phyloP scores from a whole-genome alignment of 139 green algal species.

The Edaphochlamys debaryana region DNA sequence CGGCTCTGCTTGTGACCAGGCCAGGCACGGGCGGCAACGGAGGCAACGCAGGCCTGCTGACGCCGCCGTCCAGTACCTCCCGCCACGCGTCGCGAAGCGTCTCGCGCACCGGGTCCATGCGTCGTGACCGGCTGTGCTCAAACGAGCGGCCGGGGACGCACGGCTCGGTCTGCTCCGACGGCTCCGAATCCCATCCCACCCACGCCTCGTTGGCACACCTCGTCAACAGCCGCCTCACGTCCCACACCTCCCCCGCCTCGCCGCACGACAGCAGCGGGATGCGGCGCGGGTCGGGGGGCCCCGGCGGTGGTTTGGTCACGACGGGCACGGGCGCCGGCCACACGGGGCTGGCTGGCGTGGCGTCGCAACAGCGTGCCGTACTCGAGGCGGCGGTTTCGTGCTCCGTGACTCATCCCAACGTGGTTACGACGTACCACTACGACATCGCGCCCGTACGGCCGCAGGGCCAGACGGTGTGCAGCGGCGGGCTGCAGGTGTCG shows the following conservation, averaged over 20 bases:
- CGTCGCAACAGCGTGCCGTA: conserved; percentile 51
- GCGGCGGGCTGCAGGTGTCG: conserved; percentile 13
- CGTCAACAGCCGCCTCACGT: background rate
- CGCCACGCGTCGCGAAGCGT: no score
- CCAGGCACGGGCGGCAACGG: no score
- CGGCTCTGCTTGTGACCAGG: no score
- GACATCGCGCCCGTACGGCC: conserved; percentile 44
- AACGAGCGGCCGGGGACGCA: no score
- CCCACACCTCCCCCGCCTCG: background rate
- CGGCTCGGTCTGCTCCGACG: no score
- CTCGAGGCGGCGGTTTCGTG: conserved; percentile 63
- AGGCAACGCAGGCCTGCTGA: no score
- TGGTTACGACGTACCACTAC: conserved; percentile 57
- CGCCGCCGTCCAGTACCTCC: no score
- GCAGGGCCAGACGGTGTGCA: background rate
- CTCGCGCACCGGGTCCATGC: no score
- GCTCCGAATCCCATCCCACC: no score
- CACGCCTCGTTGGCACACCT: background rate
- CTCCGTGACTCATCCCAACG: conserved; percentile 54
- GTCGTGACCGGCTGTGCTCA: no score
- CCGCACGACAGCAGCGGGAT: background rate
- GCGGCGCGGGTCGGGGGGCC: no score
- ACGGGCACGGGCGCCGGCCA: background rate
- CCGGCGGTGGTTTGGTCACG: no score
- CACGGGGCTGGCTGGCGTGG: background rate